Conservation (phyloP, 2,329 filamentous ascomycete genomes). For the Teratosphaeriaceae sp. region DNA sequence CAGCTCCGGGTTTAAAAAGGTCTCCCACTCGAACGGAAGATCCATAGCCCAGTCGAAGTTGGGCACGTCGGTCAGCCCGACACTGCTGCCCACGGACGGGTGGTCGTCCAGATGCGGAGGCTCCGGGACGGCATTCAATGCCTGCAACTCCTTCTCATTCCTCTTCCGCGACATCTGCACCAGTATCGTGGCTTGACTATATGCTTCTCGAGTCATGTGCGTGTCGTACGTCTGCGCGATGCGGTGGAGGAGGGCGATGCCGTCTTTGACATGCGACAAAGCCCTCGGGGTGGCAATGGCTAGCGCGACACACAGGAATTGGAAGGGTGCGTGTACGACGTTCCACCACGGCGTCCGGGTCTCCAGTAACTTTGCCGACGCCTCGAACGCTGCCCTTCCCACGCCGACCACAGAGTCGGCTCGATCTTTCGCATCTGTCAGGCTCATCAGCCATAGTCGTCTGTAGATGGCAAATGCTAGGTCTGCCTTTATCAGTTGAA, state of each 20-base stretch:
- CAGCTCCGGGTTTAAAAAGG: constrained; percentile 29
- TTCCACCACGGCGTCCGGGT: constrained; percentile 39
- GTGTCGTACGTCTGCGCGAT: constrained; percentile 33
- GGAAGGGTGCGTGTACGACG: constrained; percentile 35
- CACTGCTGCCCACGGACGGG: constrained; percentile 19
- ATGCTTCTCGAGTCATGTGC: constrained; percentile 33
- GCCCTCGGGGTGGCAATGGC: constrained; percentile 35
- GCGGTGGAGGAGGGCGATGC: constrained; percentile 33
- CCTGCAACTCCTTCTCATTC: constrained; percentile 28
- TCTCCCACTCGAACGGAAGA: constrained; percentile 29
- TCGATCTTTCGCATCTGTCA: constrained; percentile 31
- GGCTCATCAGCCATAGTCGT: constrained; percentile 34
- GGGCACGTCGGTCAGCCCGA: constrained; percentile 23
- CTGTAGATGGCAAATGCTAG: constrained; percentile 45
- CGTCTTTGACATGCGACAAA: constrained; percentile 29
- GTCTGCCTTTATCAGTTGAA: constrained; percentile 45
- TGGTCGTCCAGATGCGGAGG: constrained; percentile 23
- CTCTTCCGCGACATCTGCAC: constrained; percentile 26
- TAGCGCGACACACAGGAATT: constrained; percentile 37
- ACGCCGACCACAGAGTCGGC: constrained; percentile 32
- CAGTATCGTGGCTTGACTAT: constrained; percentile 27
- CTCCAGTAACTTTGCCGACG: constrained; percentile 30
- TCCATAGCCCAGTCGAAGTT: constrained; percentile 29
- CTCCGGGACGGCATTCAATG: constrained; percentile 21
- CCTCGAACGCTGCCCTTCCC: constrained; percentile 29